Percentiles rank a stretch among this genome's conserved stretches.
Conservation (phyloP, 345 rosid species). For the Brassica cretica region DNA sequence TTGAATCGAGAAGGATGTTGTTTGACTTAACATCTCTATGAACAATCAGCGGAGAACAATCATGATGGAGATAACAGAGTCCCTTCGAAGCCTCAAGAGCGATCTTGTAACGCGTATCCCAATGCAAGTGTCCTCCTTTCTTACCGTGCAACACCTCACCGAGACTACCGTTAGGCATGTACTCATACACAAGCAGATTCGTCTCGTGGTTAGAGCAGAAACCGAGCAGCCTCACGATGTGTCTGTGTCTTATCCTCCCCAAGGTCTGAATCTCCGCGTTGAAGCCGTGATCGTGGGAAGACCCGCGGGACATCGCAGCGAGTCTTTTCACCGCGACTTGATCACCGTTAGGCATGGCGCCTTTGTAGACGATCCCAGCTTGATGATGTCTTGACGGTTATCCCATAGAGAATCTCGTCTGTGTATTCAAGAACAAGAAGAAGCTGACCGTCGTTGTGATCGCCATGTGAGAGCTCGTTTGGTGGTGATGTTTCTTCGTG, state of each 20-base stretch:
- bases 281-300: constrained; percentile 95
- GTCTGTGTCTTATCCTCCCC: constrained; percentile 84
- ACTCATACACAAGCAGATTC: constrained; percentile 82
- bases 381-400: too few relatives aligned
- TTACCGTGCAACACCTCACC: constrained; percentile 90
- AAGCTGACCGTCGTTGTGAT: too few relatives aligned
- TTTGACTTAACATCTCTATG: constrained; percentile 88
- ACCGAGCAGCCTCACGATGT: constrained; percentile 78
- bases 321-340: constrained; percentile 81
- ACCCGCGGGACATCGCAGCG: constrained; percentile 78
- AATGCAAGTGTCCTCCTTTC: constrained; percentile 88
- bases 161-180: constrained; percentile 90
- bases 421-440: too few relatives aligned
- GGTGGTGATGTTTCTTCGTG: too few relatives aligned
- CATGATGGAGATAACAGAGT: constrained; percentile 85
- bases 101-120: constrained; percentile 84
- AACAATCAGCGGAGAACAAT: constrained; percentile 84
- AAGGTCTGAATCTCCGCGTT: constrained; percentile 93
- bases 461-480: too few relatives aligned
- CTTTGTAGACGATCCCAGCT: constrained; percentile 90
- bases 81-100: constrained; percentile 90
- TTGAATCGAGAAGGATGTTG: constrained; percentile 79
- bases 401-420: too few relatives aligned
- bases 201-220: constrained; percentile 93
- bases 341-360: constrained; percentile 73